These are phyloP conservation scores for Alternaria triticina DNA, from an alignment of 2,329 filamentous ascomycete species.

Conservation along the genomic window DNA sequence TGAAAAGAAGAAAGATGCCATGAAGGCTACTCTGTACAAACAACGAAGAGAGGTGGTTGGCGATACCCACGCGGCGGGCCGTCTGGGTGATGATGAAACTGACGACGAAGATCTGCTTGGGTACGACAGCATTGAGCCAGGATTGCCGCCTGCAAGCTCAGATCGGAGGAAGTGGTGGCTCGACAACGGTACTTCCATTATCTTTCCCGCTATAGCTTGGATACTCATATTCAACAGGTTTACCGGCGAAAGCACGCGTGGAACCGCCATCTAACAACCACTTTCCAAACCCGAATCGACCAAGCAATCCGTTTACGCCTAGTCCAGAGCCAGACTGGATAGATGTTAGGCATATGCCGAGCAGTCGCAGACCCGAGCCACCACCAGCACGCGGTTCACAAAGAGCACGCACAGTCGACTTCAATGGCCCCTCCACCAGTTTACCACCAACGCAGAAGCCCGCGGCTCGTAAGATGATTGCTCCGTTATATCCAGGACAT, in stretches of 20 bases:
- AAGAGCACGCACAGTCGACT: conserved; percentile 38
- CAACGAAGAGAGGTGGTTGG: conserved; percentile 71
- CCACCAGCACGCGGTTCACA: conserved; percentile 41
- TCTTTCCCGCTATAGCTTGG: conserved; percentile 42
- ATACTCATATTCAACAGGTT: conserved; percentile 54
- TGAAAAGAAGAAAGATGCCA: conserved; percentile 71
- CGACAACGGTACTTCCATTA: conserved; percentile 65
- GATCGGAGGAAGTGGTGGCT: conserved; percentile 71
- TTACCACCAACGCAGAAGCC: conserved; percentile 23
- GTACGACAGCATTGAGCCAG: conserved; percentile 83
- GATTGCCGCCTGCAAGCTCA: conserved; percentile 68
- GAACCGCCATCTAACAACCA: conserved; percentile 68
- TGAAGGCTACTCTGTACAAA: conserved; percentile 77
- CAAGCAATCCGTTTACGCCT: conserved; percentile 80
- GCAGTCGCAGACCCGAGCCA: conserved; percentile 32
- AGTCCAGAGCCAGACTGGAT: conserved; percentile 87
- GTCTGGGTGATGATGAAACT: conserved; percentile 60
- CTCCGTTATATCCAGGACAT: conserved; percentile 34
- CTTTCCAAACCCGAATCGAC: conserved; percentile 74
- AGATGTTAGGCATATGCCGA: conserved; percentile 44
- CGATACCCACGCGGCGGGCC: conserved; percentile 63
- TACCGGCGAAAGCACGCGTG: conserved; percentile 76
- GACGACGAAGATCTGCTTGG: conserved; percentile 81
- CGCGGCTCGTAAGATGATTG: conserved; percentile 39
- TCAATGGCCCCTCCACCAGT: conserved; percentile 35